Evolutionary conservation across 2,329 filamentous ascomycete species (phyloP).

Genomic region (Diaporthe helianthi): DNA sequence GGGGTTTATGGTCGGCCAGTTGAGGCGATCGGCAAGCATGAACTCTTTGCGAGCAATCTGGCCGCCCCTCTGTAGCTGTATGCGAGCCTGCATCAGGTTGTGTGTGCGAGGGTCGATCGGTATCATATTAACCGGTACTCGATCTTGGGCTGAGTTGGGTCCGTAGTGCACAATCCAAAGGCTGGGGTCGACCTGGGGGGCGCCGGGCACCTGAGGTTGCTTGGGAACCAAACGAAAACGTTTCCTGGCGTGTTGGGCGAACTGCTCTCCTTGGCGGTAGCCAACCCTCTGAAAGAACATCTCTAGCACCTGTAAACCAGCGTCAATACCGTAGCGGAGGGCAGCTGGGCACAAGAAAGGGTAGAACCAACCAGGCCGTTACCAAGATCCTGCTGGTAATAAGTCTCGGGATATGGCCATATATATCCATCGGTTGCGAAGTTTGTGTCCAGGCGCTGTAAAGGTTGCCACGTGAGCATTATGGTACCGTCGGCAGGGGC

Average conservation of each 20-base stretch:
- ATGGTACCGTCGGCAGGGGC: constrained; percentile 82
- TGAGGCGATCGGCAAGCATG: constrained; percentile 86
- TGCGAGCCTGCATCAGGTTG: constrained; percentile 65
- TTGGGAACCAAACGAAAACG: constrained; percentile 84
- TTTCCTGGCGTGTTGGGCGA: constrained; percentile 79
- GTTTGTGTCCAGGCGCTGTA: constrained; percentile 71
- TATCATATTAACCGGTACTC: constrained; percentile 73
- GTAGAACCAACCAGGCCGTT: constrained; percentile 59
- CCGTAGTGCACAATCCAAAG: constrained; percentile 94
- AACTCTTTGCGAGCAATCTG: constrained; percentile 91
- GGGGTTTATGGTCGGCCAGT: constrained; percentile 86
- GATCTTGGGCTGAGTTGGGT: constrained; percentile 75
- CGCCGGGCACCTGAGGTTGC: constrained; percentile 72
- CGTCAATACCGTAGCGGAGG: not conserved
- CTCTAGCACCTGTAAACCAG: constrained; percentile 75
- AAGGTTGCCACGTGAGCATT: constrained; percentile 87
- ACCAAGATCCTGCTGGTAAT: constrained; percentile 75
- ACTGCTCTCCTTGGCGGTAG: constrained; percentile 76
- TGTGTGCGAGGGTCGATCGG: constrained; percentile 69
- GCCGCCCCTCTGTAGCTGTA: constrained; percentile 74
- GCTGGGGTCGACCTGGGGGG: constrained; percentile 76
- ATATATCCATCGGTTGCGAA: constrained; percentile 93
- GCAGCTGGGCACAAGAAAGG: not conserved
- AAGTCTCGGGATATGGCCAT: constrained; percentile 83
- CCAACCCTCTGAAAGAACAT: constrained; percentile 84